Base-by-base conservation (phyloP, 768 basidiomycete genomes). In the Tephrocybe rancida region DNA sequence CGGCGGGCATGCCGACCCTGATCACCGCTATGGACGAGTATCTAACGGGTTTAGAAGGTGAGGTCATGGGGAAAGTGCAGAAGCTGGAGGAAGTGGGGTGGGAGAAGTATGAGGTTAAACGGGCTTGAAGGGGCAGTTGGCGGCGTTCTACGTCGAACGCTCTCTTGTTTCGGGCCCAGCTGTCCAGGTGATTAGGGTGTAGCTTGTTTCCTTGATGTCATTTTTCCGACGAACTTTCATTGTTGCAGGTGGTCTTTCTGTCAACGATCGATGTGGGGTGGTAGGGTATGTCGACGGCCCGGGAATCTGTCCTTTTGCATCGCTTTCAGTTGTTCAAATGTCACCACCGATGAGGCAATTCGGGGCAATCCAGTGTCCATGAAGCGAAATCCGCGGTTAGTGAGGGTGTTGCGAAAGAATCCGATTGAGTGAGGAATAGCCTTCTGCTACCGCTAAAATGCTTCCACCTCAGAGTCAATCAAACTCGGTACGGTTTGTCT, bases 51-150 rank as follows among this genome's bases (percentile, higher is more conserved):
- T 69, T 92, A 52, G 88, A 92, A 67, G 74, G 70, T 3, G 94
- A 95, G 68, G 94, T 96, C 0, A 62, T 91, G 62, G 78, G 60
- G 3, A 97, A 96, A 70, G 86, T 90, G 7, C 83, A 84, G n/a
- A 86, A 72, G 59, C 68, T 99, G 41, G 81, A 84, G 55, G 75
- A 84, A 52, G 74, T 89, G 11, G 96, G 96, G 4, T 98, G 95
- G 95, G 91, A 93, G 62, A 74, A 77, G 45, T 96, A 96, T 63
- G 73, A 79, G 52, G 83, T 83, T 16, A 74, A 72, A 48, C 59
- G 63, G 34, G 57, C 58, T 53, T 67, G 43, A 61, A n/a, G n/a
- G n/a, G n/a, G 37, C 16, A 13, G 8, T 37, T 37, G 35, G n/a
- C n/a, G 35, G 35, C 4, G 4, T 4, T 4, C 35, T n/a, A n/a